These are phyloP conservation scores for Nemania sp. DNA, from an alignment of 2,329 filamentous ascomycete genomes.

Conservation along the genomic window DNA sequence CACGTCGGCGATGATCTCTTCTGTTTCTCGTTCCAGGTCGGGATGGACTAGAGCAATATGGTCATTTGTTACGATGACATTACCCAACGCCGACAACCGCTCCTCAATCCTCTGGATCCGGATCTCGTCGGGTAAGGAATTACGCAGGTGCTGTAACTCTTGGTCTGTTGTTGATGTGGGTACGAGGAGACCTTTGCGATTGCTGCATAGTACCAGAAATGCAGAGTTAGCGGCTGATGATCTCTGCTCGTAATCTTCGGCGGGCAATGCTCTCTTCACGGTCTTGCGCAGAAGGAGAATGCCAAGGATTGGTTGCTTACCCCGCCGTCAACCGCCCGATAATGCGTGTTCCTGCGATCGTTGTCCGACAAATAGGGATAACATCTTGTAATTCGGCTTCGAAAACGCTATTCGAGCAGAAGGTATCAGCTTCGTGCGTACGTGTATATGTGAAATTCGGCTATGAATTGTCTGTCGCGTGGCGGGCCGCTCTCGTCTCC, in stretches of 20 bases:
- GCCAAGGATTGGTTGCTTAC: conserved; percentile 50
- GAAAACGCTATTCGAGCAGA: conserved; percentile 69
- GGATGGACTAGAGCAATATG: conserved; percentile 96
- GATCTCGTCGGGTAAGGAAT: conserved; percentile 87
- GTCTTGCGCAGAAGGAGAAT: background rate
- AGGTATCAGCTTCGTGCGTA: conserved; percentile 17
- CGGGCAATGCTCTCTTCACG: background rate
- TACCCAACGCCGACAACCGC: conserved; percentile 90
- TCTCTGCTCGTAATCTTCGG: background rate
- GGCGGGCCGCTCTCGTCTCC: background rate
- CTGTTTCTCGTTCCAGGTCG: conserved; percentile 94
- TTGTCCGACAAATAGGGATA: conserved; percentile 94
- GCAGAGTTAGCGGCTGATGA: conserved; percentile 11
- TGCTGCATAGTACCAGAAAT: conserved; percentile 54
- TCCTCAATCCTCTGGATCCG: conserved; percentile 98
- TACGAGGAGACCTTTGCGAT: conserved; percentile 94
- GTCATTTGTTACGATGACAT: conserved; percentile 96
- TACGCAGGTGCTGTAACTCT: conserved; percentile 95
- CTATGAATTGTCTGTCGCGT: background rate
- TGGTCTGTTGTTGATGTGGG: conserved; percentile 96
- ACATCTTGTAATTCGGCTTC: conserved; percentile 97
- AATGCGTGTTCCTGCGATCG: conserved; percentile 95
- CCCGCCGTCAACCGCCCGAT: conserved; percentile 93
- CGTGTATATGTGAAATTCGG: background rate
- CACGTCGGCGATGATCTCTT: conserved; percentile 97